Percentiles rank a stretch among this genome's conserved stretches.
phyloP scores from a whole-genome alignment of 2,329 filamentous ascomycete species.

The Paecilomyces variotii region DNA sequence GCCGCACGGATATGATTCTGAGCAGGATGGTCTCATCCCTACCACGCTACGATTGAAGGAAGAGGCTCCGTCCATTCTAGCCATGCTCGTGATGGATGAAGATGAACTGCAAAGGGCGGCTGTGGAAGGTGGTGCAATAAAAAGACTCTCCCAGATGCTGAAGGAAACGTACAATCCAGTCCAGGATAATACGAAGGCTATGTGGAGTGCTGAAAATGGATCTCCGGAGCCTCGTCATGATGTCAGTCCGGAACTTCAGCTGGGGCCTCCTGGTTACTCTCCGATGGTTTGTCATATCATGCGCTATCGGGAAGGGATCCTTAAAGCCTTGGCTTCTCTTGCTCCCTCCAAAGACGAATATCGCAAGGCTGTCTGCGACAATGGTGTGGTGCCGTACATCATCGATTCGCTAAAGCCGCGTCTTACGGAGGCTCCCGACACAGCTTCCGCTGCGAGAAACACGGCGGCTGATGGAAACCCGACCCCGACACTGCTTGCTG shows the following conservation, averaged over 20 bases:
- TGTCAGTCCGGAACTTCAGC: constrained; percentile 32
- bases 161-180: constrained; percentile 59
- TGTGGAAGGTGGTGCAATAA: constrained; percentile 59
- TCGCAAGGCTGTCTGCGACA: constrained; percentile 71
- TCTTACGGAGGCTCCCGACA: constrained; percentile 19
- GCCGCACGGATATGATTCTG: constrained; percentile 30
- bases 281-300: constrained; percentile 60
- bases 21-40: constrained; percentile 30
- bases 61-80: constrained; percentile 65
- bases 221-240: constrained; percentile 6
- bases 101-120: constrained; percentile 74
- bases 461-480: constrained; percentile 64
- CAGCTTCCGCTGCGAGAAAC: constrained; percentile 21
- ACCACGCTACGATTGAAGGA: constrained; percentile 53
- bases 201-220: constrained; percentile 45
- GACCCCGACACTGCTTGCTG: constrained; percentile 68
- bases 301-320: constrained; percentile 63
- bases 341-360: constrained; percentile 75
- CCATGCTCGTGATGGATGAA: constrained; percentile 70
- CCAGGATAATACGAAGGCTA: constrained; percentile 38
- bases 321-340: constrained; percentile 75
- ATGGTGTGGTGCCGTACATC: constrained; percentile 72
- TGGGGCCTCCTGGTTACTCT: constrained; percentile 56
- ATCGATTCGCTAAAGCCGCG: constrained; percentile 70
- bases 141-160: constrained; percentile 54